A percentile compares a stretch with the other conserved stretches of the same genome.
These are phyloP conservation scores for Mycena metata DNA, from an alignment of 768 basidiomycete species.

Conservation along the genomic window DNA sequence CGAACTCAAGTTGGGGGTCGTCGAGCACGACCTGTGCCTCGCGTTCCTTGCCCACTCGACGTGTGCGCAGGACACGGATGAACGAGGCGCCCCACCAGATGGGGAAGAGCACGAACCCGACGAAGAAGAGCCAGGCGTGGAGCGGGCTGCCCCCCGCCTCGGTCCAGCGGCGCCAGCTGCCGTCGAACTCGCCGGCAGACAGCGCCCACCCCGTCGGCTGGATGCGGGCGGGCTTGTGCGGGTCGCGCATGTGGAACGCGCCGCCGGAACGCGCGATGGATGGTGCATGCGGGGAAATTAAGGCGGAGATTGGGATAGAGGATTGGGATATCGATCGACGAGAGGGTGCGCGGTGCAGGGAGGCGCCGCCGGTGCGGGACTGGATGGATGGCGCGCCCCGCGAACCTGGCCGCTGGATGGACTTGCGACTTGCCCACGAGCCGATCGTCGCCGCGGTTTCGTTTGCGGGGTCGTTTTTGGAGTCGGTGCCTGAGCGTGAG, in stretches of 20 bases:
- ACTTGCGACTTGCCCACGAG: slow-evolving; percentile 36
- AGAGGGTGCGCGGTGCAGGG: slow-evolving; percentile 34
- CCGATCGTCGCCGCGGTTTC: slow-evolving; percentile 35
- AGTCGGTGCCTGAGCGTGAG: slow-evolving; percentile 20
- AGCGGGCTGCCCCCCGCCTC: slow-evolving; percentile 48
- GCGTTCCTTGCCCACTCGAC: slow-evolving; percentile 59
- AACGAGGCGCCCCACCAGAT: slow-evolving; percentile 67
- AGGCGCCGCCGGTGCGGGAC: slow-evolving; percentile 21
- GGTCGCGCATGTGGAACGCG: slow-evolving; percentile 69
- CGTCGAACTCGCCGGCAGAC: slow-evolving; percentile 51
- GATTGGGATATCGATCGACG: slow-evolving; percentile 36
- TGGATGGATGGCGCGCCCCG: slow-evolving; percentile 32
- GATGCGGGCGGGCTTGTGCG: slow-evolving; percentile 56
- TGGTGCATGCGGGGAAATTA: slow-evolving; percentile 67
- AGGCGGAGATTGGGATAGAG: slow-evolving; percentile 38
- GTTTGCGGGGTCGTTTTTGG: slow-evolving; percentile 8
- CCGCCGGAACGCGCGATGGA: slow-evolving; percentile 56
- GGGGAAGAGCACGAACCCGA: slow-evolving; percentile 67
- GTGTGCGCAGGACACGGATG: slow-evolving; percentile 57
- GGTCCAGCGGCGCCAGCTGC: slow-evolving; percentile 41
- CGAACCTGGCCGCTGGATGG: slow-evolving; percentile 13
- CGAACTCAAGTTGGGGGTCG: slow-evolving; percentile 69
- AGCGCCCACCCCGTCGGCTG: slow-evolving; percentile 59
- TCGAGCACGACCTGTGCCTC: slow-evolving; percentile 59
- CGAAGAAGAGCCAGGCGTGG: slow-evolving; percentile 69